A percentile compares a stretch with the other conserved stretches of the same genome.
Evolutionary conservation across 2,329 filamentous ascomycete genomes (phyloP).

Genomic region (Diplocarpon mali): DNA sequence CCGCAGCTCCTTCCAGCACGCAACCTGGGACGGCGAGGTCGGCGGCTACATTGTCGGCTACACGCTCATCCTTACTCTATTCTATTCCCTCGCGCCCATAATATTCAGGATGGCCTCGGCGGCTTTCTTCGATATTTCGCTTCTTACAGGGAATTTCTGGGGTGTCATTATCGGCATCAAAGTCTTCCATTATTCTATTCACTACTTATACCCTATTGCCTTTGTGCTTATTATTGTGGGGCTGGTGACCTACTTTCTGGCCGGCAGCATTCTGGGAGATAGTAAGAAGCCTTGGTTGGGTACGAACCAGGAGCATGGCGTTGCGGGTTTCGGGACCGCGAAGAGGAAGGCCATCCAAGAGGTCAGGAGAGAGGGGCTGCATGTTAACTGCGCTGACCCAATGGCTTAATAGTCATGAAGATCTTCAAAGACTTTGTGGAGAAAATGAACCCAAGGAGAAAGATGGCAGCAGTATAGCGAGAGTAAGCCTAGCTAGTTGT

Average conservation of each 20-base stretch:
- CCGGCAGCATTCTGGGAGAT: constrained; percentile 73
- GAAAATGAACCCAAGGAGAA: background rate
- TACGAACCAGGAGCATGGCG: constrained; percentile 68
- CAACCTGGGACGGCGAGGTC: constrained; percentile 55
- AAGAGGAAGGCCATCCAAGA: constrained; percentile 61
- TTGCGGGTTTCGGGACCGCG: constrained; percentile 74
- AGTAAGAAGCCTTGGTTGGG: constrained; percentile 93
- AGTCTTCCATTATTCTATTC: constrained; percentile 69
- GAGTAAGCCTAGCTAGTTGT: no score
- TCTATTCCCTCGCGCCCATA: constrained; percentile 80
- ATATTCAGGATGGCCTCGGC: constrained; percentile 83
- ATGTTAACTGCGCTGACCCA: constrained; percentile 5
- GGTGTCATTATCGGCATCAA: constrained; percentile 83
- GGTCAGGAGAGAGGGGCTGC: constrained; percentile 29
- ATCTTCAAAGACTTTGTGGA: no score
- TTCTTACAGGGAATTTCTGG: constrained; percentile 96
- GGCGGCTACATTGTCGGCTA: constrained; percentile 83
- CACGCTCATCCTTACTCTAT: constrained; percentile 69
- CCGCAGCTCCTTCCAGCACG: constrained; percentile 54
- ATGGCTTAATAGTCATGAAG: background rate
- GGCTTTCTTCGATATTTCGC: constrained; percentile 91
- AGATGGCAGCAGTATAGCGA: background rate
- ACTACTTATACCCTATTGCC: constrained; percentile 90
- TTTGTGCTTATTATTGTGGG: constrained; percentile 88
- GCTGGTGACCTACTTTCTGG: constrained; percentile 77